Base-by-base conservation (phyloP, 805 yeast species). In the Starmera quercuum region DNA sequence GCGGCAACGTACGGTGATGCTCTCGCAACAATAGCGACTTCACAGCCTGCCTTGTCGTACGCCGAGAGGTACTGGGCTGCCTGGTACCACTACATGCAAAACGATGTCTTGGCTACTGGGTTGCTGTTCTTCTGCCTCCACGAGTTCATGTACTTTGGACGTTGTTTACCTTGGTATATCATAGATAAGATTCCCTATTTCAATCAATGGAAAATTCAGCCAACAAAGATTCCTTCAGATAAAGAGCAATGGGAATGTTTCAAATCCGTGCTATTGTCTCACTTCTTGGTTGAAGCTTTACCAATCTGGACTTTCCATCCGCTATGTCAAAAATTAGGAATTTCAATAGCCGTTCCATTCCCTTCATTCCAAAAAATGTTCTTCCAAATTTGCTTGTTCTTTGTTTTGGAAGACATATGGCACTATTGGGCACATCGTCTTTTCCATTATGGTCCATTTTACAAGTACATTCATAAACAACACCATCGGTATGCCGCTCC, bases 271-370 rank as follows among this genome's bases (percentile, higher is more conserved):
- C 63, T 92, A 36, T 72, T 77, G 31, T 82, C 94, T 4, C 98
- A 90, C 64, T 78, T 87, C 59, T 61, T 90, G 42, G 95, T 90
- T 33, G 98, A 90, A 67, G 95, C 95, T 5, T 68, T 92, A 41
- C 97, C 97, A 36, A 92, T 90, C 46, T 90, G 96, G 95, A 80
- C 87, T 33, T 90, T 90, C 77, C 97, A 90, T 60, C 95, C 96
- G 41, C 63, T 90, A 54, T 85, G 96, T 64, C 75, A 78, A 51
- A 67, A 69, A 48, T 69, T 90, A 42, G 94, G 95, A 41, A 83
- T 92, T 47, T 61, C 78, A 10, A 74, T 76, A 50, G 65, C 71
- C 20, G 95, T 87, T 12, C 97, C 97, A 13, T 87, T 90, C 71
- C 97, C 97, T 32, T 53, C 73, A 11, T 48, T 64, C 53, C 59